Evolutionary conservation across 768 basidiomycete genomes (phyloP).

Genomic region (Tylopilus rubrobrunneus): DNA sequence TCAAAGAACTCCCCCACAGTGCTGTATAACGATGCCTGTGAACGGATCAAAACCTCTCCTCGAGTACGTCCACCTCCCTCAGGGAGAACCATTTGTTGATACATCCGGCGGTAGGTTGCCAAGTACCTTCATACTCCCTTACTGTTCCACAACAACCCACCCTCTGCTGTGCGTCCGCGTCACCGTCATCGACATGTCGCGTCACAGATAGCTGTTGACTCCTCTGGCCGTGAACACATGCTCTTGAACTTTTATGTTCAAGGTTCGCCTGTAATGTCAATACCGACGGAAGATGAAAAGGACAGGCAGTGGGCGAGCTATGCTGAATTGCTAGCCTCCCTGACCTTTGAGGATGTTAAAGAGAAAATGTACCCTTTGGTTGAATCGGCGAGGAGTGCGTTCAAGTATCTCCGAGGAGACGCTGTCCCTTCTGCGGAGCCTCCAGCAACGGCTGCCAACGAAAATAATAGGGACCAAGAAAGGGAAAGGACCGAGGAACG

Average conservation of each 20-base stretch:
- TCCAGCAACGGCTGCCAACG: constrained; percentile 26
- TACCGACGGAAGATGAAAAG: constrained; percentile 26
- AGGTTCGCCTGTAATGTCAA: constrained; percentile 39
- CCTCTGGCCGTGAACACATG: constrained; percentile 77
- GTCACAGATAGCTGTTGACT: constrained; percentile 72
- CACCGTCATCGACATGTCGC: constrained; percentile 81
- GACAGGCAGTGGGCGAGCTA: constrained; percentile 27
- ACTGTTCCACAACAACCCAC: constrained; percentile 78
- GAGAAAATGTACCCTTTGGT: constrained; percentile 37
- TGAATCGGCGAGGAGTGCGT: constrained; percentile 53
- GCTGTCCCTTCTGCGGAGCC: constrained; percentile 38
- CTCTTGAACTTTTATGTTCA: constrained; percentile 80
- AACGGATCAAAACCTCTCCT: constrained; percentile 44
- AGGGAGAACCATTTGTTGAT: neutral
- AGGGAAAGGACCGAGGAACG: constrained; percentile 28
- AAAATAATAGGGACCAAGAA: constrained; percentile 28
- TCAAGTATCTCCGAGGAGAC: constrained; percentile 73
- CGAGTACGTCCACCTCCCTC: constrained; percentile 31
- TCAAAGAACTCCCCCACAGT: constrained; percentile 88
- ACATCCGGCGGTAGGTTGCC: constrained; percentile 45
- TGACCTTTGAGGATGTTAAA: constrained; percentile 56
- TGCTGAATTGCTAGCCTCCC: constrained; percentile 45
- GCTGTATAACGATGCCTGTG: constrained; percentile 60
- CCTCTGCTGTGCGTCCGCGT: constrained; percentile 68
- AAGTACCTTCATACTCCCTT: constrained; percentile 66